These are phyloP conservation scores for Lignosus rhinocerotis DNA, from an alignment of 1,284 basidiomycete species.

Conservation along the genomic window DNA sequence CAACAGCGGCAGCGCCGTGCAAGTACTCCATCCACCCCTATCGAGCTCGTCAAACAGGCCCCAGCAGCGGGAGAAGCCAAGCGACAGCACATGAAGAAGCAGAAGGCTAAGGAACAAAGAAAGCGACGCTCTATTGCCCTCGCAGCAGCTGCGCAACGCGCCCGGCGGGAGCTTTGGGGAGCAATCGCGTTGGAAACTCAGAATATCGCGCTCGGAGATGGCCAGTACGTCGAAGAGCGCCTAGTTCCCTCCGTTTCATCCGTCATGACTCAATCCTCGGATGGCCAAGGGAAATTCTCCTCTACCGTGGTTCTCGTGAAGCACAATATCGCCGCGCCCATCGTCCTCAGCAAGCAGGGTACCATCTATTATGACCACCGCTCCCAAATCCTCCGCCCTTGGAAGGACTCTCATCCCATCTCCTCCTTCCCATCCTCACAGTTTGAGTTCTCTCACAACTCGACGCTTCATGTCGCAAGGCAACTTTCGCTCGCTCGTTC, in stretches of 20 bases:
- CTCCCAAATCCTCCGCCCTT: slow-evolving; percentile 37
- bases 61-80: slow-evolving; percentile 15
- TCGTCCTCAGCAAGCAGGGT: slow-evolving; percentile 38
- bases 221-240: slow-evolving; percentile 46
- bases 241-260: slow-evolving; percentile 27
- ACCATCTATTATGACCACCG: slow-evolving; percentile 45
- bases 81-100: slow-evolving; percentile 22
- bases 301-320: slow-evolving; percentile 12
- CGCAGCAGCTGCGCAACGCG: slow-evolving; percentile 19
- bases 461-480: slow-evolving; percentile 38
- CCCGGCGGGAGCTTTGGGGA: slow-evolving; percentile 29
- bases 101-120: slow-evolving; percentile 13
- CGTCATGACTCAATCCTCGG: slow-evolving; percentile 25
- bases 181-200: slow-evolving; percentile 42
- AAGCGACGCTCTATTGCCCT: slow-evolving; percentile 1
- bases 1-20: slow-evolving; percentile 15
- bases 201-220: slow-evolving; percentile 43
- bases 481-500: slow-evolving; percentile 20
- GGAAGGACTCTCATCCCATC: slow-evolving; percentile 27
- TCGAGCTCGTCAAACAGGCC: slow-evolving; percentile 16
- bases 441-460: slow-evolving; percentile 34
- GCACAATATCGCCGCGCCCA: slow-evolving; percentile 42
- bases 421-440: slow-evolving; percentile 22
- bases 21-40: slow-evolving; percentile 20
- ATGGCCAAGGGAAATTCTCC: slow-evolving; percentile 14